These are phyloP conservation scores for Paecilomyces formosus DNA, from an alignment of 2,329 filamentous ascomycete species.

Conservation along the genomic window DNA sequence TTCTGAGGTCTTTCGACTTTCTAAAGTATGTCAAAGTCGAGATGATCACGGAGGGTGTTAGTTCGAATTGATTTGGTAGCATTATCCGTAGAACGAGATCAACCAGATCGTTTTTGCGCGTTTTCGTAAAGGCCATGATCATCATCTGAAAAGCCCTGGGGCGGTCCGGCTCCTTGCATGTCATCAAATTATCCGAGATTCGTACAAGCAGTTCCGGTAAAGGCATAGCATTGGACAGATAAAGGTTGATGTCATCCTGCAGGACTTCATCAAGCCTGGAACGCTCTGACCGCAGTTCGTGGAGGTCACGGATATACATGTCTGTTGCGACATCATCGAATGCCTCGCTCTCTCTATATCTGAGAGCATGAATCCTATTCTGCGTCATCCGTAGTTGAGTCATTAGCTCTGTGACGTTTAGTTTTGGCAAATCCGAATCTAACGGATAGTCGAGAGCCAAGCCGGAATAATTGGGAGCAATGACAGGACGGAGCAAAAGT, in stretches of 20 bases:
- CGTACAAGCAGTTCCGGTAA: slow-evolving; percentile 28
- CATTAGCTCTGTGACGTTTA: slow-evolving; percentile 25
- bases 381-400: slow-evolving; percentile 25
- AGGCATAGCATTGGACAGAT: slow-evolving; percentile 20
- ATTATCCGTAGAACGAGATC: slow-evolving; percentile 31
- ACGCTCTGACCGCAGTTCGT: slow-evolving; percentile 11
- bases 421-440: slow-evolving; percentile 19
- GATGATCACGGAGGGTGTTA: slow-evolving; percentile 28
- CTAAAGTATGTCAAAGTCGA: slow-evolving; percentile 30
- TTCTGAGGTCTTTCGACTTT: slow-evolving; percentile 32
- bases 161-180: slow-evolving; percentile 29
- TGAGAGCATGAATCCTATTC: slow-evolving; percentile 22
- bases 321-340: slow-evolving; percentile 26
- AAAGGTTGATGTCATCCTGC: slow-evolving; percentile 20
- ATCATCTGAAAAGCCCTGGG: slow-evolving; percentile 24
- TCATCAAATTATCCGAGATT: slow-evolving; percentile 27
- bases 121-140: slow-evolving; percentile 30
- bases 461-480: slow-evolving; percentile 32
- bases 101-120: slow-evolving; percentile 32
- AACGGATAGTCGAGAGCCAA: slow-evolving; percentile 22
- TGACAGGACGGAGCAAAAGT: slow-evolving; percentile 28
- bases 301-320: slow-evolving; percentile 13
- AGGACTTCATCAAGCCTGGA: slow-evolving; percentile 21
- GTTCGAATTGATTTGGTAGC: slow-evolving; percentile 28
- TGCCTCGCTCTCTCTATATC: slow-evolving; percentile 13